phyloP scores from a whole-genome alignment of 495 filamentous ascomycete species.

The Penicillium longicatenatum region DNA sequence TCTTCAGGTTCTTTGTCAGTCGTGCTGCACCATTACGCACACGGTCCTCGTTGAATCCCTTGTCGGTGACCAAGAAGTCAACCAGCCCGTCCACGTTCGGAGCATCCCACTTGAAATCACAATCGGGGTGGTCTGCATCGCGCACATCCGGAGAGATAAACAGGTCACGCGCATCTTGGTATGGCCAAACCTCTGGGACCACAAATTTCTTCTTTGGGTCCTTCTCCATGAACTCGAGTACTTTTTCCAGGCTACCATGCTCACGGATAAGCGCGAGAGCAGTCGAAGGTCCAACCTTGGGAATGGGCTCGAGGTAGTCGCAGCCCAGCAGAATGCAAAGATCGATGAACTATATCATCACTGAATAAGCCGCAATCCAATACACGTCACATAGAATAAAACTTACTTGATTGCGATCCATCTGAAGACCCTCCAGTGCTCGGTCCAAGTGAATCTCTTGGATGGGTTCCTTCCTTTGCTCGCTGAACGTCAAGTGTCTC shows the following conservation, averaged over 20 bases:
- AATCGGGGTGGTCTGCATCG: conserved; percentile 79
- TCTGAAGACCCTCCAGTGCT: conserved; percentile 78
- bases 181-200: conserved; percentile 92
- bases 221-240: conserved; percentile 75
- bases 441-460: conserved; percentile 88
- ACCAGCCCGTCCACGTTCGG: conserved; percentile 89
- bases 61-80: conserved; percentile 86
- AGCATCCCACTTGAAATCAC: conserved; percentile 96
- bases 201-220: conserved; percentile 76
- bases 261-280: conserved; percentile 93
- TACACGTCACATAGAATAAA: not conserved
- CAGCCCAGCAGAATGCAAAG: conserved; percentile 97
- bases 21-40: conserved; percentile 75
- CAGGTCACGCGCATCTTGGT: conserved; percentile 83
- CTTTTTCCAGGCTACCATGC: conserved; percentile 80
- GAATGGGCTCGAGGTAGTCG: conserved; percentile 95
- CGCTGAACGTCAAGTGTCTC: conserved; percentile 91
- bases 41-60: conserved; percentile 94
- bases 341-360: conserved; percentile 77
- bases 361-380: not conserved
- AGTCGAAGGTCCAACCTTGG: conserved; percentile 87
- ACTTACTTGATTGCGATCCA: conserved; percentile 79
- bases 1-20: conserved; percentile 86
- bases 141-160: conserved; percentile 89
- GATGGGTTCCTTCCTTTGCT: conserved; percentile 96